phyloP scores from a whole-genome alignment of 2,329 filamentous ascomycete genomes.

The Grosmannia huntii region DNA sequence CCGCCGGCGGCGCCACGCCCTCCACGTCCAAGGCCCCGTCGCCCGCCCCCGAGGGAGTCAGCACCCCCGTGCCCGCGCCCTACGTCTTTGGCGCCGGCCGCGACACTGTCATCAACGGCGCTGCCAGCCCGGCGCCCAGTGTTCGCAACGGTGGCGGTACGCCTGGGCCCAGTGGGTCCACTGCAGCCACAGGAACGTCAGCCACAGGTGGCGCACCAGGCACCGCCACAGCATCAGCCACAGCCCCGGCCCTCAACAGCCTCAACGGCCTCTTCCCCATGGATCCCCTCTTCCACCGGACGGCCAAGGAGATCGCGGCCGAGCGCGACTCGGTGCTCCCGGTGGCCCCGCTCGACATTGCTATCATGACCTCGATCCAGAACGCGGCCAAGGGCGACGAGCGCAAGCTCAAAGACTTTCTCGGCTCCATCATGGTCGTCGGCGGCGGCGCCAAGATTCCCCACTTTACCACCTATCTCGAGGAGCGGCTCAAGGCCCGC shows the following conservation, averaged over 20 bases:
- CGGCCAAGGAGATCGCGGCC: slow-evolving; percentile 40
- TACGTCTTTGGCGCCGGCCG: slow-evolving; percentile 42
- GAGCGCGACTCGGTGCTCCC: slow-evolving; percentile 74
- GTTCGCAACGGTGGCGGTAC: slow-evolving; percentile 32
- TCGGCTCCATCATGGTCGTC: slow-evolving; percentile 81
- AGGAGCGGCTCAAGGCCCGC: slow-evolving; percentile 63
- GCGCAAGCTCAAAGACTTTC: slow-evolving; percentile 81
- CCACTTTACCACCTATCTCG: slow-evolving; percentile 68
- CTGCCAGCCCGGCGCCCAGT: slow-evolving; percentile 39
- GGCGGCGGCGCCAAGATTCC: slow-evolving; percentile 74
- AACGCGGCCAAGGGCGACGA: slow-evolving; percentile 83
- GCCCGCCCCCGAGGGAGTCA: slow-evolving; percentile 64
- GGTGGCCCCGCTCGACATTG: slow-evolving; percentile 70
- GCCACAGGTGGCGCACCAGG: not conserved
- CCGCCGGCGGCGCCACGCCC: slow-evolving; percentile 68
- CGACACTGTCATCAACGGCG: slow-evolving; percentile 26
- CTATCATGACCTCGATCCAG: slow-evolving; percentile 79
- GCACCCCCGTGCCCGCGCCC: slow-evolving; percentile 50
- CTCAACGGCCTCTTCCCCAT: slow-evolving; percentile 2
- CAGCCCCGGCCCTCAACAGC: slow-evolving; percentile 6
- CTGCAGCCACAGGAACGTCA: not conserved
- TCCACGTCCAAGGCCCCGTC: slow-evolving; percentile 78
- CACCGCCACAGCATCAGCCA: not conserved
- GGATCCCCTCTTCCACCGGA: slow-evolving; percentile 28
- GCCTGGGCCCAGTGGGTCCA: slow-evolving; percentile 22